A percentile compares a stretch with the other conserved stretches of the same genome.
Conservation (phyloP, 2,329 filamentous ascomycete genomes). For the Rhinocladiella similis region DNA sequence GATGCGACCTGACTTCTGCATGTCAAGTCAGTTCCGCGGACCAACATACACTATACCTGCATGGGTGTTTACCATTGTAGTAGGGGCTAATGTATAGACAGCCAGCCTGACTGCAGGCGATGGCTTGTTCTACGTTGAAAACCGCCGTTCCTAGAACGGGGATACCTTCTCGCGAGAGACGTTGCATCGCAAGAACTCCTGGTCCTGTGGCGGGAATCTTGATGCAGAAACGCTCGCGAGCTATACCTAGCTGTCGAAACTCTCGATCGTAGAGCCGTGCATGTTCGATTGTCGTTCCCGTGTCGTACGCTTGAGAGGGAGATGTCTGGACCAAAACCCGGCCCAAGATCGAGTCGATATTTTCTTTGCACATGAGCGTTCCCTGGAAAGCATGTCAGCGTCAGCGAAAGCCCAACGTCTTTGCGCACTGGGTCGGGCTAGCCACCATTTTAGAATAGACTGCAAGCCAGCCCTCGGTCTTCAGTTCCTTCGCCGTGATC, state of each 20-base stretch:
- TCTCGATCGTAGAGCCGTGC: background rate
- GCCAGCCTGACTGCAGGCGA: slow-evolving; percentile 56
- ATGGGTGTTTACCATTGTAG: slow-evolving; percentile 6
- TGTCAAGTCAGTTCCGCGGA: background rate
- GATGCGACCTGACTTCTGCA: slow-evolving; percentile 3
- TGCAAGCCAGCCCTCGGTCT: too few species aligned
- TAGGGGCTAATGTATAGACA: slow-evolving; percentile 64
- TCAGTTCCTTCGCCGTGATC: too few species aligned
- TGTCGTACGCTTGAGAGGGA: slow-evolving; percentile 1
- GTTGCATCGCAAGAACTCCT: background rate
- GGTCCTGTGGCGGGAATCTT: slow-evolving; percentile 10
- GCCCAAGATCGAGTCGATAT: slow-evolving; percentile 3
- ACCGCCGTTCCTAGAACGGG: slow-evolving; percentile 63
- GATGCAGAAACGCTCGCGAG: slow-evolving; percentile 12
- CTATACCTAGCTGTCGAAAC: slow-evolving; percentile 2
- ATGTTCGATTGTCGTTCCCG: slow-evolving; percentile 1
- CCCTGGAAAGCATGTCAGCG: background rate
- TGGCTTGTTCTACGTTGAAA: slow-evolving; percentile 62
- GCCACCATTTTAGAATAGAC: too few species aligned
- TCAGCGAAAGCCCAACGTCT: background rate
- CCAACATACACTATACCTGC: background rate
- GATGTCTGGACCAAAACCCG: slow-evolving; percentile 4
- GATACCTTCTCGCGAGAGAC: slow-evolving; percentile 43
- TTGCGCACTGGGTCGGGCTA: too few species aligned
- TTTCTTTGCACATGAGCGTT: background rate